Conservation (phyloP, 768 basidiomycete species). For the Phanerochaete carnosa region DNA sequence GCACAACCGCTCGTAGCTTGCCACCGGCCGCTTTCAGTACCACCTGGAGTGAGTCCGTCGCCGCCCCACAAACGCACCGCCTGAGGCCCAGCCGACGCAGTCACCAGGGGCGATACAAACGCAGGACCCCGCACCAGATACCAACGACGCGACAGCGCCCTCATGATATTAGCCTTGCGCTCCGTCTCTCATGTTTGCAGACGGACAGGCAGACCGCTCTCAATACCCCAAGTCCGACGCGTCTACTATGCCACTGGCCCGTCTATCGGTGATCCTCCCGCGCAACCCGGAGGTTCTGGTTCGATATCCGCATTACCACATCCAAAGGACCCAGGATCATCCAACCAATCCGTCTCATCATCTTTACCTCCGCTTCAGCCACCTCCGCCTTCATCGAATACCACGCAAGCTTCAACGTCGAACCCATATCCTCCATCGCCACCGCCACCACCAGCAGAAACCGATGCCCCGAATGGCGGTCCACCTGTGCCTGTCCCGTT, state of each 20-base stretch:
- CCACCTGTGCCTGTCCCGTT: conserved; percentile 1
- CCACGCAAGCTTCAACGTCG: not conserved
- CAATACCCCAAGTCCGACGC: not conserved
- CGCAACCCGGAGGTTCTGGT: not conserved
- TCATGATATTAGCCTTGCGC: conserved; percentile 1
- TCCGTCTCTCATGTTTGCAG: not conserved
- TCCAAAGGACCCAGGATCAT: conserved; percentile 18
- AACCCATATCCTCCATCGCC: not conserved
- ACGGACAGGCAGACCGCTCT: not conserved
- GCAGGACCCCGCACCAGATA: not conserved
- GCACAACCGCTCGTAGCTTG: not conserved
- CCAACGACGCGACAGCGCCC: not conserved
- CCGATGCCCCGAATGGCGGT: not conserved
- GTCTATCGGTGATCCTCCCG: not conserved
- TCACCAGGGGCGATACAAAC: not conserved
- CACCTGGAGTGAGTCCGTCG: not conserved
- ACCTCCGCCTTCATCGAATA: conserved; percentile 2
- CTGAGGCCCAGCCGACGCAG: not conserved
- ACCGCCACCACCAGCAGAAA: not conserved
- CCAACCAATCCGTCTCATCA: not conserved
- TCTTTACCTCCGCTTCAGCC: conserved; percentile 8
- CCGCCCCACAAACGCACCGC: not conserved
- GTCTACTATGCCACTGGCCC: not conserved
- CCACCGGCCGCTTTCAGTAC: not conserved
- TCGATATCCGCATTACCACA: conserved; percentile 13